A percentile compares a stretch with the other conserved stretches of the same genome.
Conservation (phyloP, 129 eudicot species). For the Scalesia atractyloides region DNA sequence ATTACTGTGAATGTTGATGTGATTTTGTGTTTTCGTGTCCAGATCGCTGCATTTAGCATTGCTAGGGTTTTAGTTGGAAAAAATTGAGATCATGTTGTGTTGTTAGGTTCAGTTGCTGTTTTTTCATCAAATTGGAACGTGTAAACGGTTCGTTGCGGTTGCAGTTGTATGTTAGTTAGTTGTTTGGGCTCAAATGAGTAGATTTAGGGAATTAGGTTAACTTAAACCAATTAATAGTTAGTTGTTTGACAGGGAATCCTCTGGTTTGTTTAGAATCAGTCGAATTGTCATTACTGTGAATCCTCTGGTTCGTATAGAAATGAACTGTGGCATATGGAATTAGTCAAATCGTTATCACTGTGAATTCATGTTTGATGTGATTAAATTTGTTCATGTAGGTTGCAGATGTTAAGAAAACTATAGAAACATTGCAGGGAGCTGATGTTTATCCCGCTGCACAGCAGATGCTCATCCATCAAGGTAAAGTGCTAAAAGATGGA, state of each 20-base stretch:
- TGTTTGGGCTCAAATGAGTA: background rate
- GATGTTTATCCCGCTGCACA: constrained; percentile 70
- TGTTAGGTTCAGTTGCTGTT: background rate
- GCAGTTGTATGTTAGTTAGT: background rate
- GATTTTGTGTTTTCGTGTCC: background rate
- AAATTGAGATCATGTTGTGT: background rate
- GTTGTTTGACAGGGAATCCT: background rate
- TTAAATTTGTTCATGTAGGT: constrained; percentile 43
- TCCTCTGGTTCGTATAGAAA: too few relatives aligned
- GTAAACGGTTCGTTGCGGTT: background rate
- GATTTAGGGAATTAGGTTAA: background rate
- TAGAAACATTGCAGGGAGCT: constrained; percentile 70
- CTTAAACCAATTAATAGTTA: too few relatives aligned
- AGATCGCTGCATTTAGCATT: too few relatives aligned
- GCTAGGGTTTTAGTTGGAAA: too few relatives aligned
- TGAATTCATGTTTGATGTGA: background rate
- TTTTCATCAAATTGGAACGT: too few relatives aligned
- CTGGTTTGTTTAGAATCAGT: background rate
- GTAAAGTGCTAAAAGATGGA: constrained; percentile 80
- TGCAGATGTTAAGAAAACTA: constrained; percentile 71
- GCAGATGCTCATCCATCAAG: constrained; percentile 80
- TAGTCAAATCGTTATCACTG: background rate
- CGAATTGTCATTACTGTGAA: background rate
- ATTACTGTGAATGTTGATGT: background rate
- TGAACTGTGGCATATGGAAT: background rate